Conservation (phyloP, 768 basidiomycete species). For the Pulveroboletus frians region DNA sequence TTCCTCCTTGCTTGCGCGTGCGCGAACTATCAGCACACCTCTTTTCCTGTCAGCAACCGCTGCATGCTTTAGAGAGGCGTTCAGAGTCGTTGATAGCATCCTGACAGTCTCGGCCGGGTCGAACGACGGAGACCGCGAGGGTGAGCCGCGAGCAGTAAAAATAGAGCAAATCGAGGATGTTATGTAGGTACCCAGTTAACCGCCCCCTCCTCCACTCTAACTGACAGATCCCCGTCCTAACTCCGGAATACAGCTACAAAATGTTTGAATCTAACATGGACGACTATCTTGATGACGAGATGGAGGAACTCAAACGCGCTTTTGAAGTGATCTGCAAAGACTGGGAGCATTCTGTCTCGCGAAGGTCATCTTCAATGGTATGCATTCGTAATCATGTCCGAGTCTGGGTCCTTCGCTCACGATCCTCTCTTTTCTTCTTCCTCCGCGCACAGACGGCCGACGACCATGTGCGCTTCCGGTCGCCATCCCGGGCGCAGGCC, state of each 20-base stretch:
- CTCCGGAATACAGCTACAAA: slow-evolving; percentile 53
- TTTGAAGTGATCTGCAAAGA: slow-evolving; percentile 70
- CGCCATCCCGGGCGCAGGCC: background rate
- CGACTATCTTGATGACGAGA: slow-evolving; percentile 93
- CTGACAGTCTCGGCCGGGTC: slow-evolving; percentile 44
- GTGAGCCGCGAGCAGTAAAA: slow-evolving; percentile 31
- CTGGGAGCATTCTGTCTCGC: slow-evolving; percentile 62
- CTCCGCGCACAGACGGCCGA: slow-evolving; percentile 3
- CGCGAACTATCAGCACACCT: slow-evolving; percentile 66
- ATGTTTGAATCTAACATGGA: slow-evolving; percentile 99
- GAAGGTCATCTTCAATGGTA: slow-evolving; percentile 33
- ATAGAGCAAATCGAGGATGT: slow-evolving; percentile 71
- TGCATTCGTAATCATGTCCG: background rate
- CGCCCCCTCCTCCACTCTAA: background rate
- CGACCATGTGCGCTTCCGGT: background rate
- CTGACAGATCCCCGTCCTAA: background rate
- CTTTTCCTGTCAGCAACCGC: slow-evolving; percentile 81
- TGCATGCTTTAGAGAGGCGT: slow-evolving; percentile 84
- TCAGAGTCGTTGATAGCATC: slow-evolving; percentile 78
- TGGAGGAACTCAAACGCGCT: slow-evolving; percentile 69
- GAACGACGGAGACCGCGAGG: slow-evolving; percentile 1
- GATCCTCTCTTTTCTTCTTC: background rate
- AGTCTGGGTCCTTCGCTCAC: background rate
- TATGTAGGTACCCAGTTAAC: slow-evolving; percentile 47
- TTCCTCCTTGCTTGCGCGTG: slow-evolving; percentile 65